phyloP scores from a whole-genome alignment of 2,329 filamentous ascomycete genomes.

The Emmonsiellopsis sp. region DNA sequence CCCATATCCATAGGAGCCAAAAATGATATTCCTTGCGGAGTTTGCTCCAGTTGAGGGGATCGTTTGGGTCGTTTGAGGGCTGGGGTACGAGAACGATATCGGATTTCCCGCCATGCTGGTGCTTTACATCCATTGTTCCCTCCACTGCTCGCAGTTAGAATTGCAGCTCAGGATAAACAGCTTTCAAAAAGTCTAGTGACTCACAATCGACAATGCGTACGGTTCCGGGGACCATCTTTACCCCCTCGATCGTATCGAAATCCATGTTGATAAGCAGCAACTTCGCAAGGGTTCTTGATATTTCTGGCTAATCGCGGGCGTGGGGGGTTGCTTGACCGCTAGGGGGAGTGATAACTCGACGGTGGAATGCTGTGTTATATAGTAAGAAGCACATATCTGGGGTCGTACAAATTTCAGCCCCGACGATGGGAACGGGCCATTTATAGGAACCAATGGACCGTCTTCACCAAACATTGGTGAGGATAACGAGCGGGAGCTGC shows the following conservation, averaged over 20 bases:
- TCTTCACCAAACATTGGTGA: no score
- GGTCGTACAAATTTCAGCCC: no score
- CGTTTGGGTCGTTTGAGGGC: slow-evolving; percentile 28
- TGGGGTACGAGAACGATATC: slow-evolving; percentile 28
- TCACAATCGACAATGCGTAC: slow-evolving; percentile 11
- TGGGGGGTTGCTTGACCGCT: no score
- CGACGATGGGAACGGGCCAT: no score
- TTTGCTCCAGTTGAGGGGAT: slow-evolving; percentile 30
- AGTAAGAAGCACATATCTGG: no score
- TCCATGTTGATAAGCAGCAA: slow-evolving; percentile 3
- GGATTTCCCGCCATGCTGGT: slow-evolving; percentile 8
- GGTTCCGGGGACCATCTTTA: slow-evolving; percentile 12
- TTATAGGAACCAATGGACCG: no score
- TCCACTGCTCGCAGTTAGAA: slow-evolving; percentile 3
- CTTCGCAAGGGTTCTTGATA: no score
- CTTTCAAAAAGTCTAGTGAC: background rate
- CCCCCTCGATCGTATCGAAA: slow-evolving; percentile 8
- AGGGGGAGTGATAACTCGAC: no score
- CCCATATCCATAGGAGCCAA: slow-evolving; percentile 13
- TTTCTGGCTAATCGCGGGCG: no score
- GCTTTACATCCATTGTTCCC: slow-evolving; percentile 11
- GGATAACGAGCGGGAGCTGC: no score
- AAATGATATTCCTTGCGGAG: slow-evolving; percentile 12
- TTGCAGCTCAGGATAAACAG: background rate
- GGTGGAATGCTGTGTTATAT: no score